phyloP scores from a whole-genome alignment of 352 stramenopile species.

The Bremia lactucae region DNA sequence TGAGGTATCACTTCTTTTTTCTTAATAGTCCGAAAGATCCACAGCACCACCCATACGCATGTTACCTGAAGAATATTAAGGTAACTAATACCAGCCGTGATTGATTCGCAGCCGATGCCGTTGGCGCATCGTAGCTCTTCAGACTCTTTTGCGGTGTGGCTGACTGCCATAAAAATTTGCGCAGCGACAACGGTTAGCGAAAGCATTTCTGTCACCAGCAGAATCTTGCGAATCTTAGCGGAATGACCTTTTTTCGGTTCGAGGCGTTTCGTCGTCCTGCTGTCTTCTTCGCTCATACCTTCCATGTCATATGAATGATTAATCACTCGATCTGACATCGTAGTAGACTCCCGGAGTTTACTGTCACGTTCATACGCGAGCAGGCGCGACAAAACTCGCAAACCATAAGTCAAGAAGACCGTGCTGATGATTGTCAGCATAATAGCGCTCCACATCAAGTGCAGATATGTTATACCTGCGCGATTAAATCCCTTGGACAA shows the following conservation, averaged over 20 bases:
- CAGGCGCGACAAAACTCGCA: slow-evolving; percentile 23
- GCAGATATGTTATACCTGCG: slow-evolving; percentile 18
- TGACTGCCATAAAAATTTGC: slow-evolving; percentile 40
- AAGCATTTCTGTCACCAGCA: slow-evolving; percentile 18
- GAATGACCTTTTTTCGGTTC: slow-evolving; percentile 17
- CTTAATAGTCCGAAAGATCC: slow-evolving; percentile 28
- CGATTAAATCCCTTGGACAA: slow-evolving; percentile 30
- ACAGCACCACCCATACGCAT: slow-evolving; percentile 28
- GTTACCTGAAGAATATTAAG: slow-evolving; percentile 32
- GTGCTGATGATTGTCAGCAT: slow-evolving; percentile 31
- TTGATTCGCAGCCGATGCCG: slow-evolving; percentile 30
- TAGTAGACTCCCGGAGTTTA: slow-evolving; percentile 16
- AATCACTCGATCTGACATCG: slow-evolving; percentile 18
- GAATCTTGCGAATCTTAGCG: slow-evolving; percentile 25
- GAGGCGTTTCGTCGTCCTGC: slow-evolving; percentile 7
- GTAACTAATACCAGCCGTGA: slow-evolving; percentile 25
- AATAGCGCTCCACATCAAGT: slow-evolving; percentile 23
- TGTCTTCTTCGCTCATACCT: slow-evolving; percentile 19
- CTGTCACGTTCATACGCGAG: slow-evolving; percentile 14
- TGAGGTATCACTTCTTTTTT: slow-evolving; percentile 32
- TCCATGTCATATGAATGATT: slow-evolving; percentile 26
- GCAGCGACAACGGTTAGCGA: slow-evolving; percentile 20
- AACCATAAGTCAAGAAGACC: slow-evolving; percentile 26
- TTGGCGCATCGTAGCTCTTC: slow-evolving; percentile 51
- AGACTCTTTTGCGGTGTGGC: slow-evolving; percentile 15